Evolutionary conservation across 176 grass and related monocot species (phyloP), one percentile per base, ranked within the genome.

Genomic region (Ananas comosus): DNA sequence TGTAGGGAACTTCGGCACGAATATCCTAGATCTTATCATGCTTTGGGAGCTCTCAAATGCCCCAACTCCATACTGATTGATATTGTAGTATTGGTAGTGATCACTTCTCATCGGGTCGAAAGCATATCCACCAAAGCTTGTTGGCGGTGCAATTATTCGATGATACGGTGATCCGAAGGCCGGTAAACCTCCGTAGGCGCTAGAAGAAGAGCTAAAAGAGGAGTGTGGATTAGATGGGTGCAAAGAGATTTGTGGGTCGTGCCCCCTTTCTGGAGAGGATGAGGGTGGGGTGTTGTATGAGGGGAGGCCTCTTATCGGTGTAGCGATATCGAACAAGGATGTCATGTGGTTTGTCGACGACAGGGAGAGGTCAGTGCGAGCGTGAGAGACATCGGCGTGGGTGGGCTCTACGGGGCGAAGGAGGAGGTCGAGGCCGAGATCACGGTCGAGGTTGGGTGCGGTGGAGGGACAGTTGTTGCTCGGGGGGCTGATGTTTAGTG

Each of bases 401-500:
- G 23, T 24, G 23, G 68, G 28, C 52, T 70, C 70, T 68, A 10
- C 71, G 70, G 0, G 33, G 4, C 33, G 33, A 42, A 42, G 33
- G 33, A 42, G 33, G 4, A 42, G 33, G 33, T 42, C 33, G 3
- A 42, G 33, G 33, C 33, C 4, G 33, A 42, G 33, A 42, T 42
- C 33, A 9, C 53, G 10, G 48, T 67, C 1, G 48, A 4, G 1
- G 2, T 28, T 59, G 51, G 67, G 77, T 42, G 74, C 66, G 47
- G 64, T 59, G 19, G 67, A 50, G 76, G 28, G 19, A 57, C 71
- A 11, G 22, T 77, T 24, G 66, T 27, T 59, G 86, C 33, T 92
- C 0, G 94, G 94, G 13, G 80, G 73, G 78, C 94, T 93, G 77
- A 99, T 99, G 84, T 99, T 86, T 52, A 99, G 78, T 19, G 94